These are phyloP conservation scores for Hypoxylon rubiginosum DNA, from an alignment of 2,329 filamentous ascomycete species.

Conservation along the genomic window DNA sequence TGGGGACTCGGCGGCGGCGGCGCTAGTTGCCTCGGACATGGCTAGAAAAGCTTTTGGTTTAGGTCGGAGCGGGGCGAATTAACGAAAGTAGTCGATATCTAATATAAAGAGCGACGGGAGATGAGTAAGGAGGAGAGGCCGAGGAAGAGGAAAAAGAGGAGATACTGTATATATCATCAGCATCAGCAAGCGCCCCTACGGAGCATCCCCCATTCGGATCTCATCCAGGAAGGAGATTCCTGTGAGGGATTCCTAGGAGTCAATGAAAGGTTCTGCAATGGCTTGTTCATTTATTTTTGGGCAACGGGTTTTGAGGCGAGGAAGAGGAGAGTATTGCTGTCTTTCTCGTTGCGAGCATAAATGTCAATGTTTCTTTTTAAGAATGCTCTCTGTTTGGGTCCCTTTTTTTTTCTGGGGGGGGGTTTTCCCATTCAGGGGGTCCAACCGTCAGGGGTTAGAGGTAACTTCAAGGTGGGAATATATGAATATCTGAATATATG, in stretches of 20 bases:
- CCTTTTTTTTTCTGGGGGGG: slow-evolving; percentile 30
- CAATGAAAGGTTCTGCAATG: slow-evolving; percentile 18
- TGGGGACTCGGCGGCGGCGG: slow-evolving; percentile 51
- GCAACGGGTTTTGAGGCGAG: neutral
- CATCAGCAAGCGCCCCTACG: slow-evolving; percentile 40
- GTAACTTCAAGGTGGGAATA: slow-evolving; percentile 16
- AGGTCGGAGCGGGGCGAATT: neutral
- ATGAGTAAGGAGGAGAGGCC: slow-evolving; percentile 4
- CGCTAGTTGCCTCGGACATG: slow-evolving; percentile 42
- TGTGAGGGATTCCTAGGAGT: slow-evolving; percentile 31
- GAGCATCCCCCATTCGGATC: slow-evolving; percentile 45
- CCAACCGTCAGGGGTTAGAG: slow-evolving; percentile 28
- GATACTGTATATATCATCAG: slow-evolving; percentile 32
- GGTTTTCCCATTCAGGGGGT: slow-evolving; percentile 40
- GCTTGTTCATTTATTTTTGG: slow-evolving; percentile 33
- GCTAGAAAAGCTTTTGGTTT: slow-evolving; percentile 9
- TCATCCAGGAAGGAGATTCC: slow-evolving; percentile 44
- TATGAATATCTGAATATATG: neutral
- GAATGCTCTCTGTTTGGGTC: slow-evolving; percentile 29
- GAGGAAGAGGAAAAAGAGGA: slow-evolving; percentile 2
- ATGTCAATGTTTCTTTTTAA: slow-evolving; percentile 26
- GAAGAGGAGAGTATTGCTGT: slow-evolving; percentile 18
- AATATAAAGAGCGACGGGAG: slow-evolving; percentile 16
- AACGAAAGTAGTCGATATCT: slow-evolving; percentile 23
- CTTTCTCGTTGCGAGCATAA: slow-evolving; percentile 8